These are phyloP conservation scores for Irpex lacteus DNA, from an alignment of 1,284 basidiomycete species.

Conservation along the genomic window DNA sequence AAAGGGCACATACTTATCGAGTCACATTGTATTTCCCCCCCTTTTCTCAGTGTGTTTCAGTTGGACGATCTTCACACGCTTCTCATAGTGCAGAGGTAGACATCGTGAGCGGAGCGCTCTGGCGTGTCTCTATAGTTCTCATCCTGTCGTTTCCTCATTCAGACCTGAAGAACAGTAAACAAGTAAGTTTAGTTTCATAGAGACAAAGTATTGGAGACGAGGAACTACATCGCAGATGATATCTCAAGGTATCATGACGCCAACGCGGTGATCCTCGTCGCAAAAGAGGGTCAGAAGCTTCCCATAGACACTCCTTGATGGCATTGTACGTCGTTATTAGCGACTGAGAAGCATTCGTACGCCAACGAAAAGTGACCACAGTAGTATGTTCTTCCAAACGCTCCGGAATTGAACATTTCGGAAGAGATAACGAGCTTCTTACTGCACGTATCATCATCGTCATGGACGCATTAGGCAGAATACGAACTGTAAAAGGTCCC, in stretches of 20 bases:
- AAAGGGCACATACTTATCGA: too few species aligned
- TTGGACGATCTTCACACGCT: neutral
- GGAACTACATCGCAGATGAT: neutral
- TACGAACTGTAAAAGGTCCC: neutral
- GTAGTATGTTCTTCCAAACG: neutral
- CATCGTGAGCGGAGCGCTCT: neutral
- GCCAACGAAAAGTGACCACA: neutral
- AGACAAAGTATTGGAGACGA: neutral
- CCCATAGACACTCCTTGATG: neutral
- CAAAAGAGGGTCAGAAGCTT: neutral
- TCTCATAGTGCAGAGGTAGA: neutral
- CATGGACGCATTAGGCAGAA: neutral
- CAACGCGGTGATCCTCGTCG: neutral
- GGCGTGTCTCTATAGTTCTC: neutral
- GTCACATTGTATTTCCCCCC: neutral
- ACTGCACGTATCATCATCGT: neutral
- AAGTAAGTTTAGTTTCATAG: neutral
- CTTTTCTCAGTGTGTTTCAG: neutral
- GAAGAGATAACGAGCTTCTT: neutral
- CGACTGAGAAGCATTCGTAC: neutral
- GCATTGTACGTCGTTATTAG: neutral
- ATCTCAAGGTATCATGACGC: neutral
- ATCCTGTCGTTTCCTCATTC: neutral
- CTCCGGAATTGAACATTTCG: neutral
- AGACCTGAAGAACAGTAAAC: neutral